phyloP scores from a whole-genome alignment of 257 asterid genomes.

The Fraxinus quadrangulata region DNA sequence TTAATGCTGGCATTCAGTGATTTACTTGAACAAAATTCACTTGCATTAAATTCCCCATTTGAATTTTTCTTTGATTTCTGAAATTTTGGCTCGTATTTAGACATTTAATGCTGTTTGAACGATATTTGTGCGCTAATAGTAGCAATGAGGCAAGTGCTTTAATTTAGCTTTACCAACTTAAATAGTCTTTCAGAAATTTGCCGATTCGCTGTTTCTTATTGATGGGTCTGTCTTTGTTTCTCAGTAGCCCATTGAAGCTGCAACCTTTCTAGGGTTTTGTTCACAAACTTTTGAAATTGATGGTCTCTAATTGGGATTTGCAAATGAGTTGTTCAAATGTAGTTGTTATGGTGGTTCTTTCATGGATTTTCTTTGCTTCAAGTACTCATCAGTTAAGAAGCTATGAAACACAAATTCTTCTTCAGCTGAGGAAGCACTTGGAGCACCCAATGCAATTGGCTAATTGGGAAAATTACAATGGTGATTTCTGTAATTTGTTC shows the following conservation, averaged over 20 bases:
- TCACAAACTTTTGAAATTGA: conserved; percentile 18
- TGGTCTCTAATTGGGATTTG: conserved; percentile 3
- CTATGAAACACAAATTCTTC: conserved; percentile 74
- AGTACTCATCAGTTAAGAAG: conserved; percentile 55
- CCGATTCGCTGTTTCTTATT: not conserved
- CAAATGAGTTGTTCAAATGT: conserved; percentile 46
- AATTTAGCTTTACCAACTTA: not conserved
- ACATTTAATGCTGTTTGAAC: conserved; percentile 8
- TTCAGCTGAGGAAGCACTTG: conserved; percentile 86
- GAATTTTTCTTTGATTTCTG: not conserved
- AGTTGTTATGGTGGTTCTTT: conserved; percentile 39
- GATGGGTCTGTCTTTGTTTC: conserved; percentile 8
- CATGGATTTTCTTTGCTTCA: conserved; percentile 48
- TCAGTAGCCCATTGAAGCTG: conserved; percentile 12
- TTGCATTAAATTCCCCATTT: not conserved
- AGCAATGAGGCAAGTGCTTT: not conserved
- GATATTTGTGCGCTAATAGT: not conserved
- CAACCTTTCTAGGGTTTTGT: conserved; percentile 34
- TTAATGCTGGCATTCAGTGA: conserved; percentile 12
- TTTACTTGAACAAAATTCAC: not conserved
- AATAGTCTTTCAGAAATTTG: not conserved
- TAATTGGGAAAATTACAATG: conserved; percentile 56
- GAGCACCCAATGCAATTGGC: conserved; percentile 63
- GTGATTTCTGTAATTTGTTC: conserved; percentile 59
- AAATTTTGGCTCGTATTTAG: conserved; percentile 3